These are phyloP conservation scores for Fusarium armeniacum DNA, from an alignment of 2,329 filamentous ascomycete species.

Conservation along the genomic window DNA sequence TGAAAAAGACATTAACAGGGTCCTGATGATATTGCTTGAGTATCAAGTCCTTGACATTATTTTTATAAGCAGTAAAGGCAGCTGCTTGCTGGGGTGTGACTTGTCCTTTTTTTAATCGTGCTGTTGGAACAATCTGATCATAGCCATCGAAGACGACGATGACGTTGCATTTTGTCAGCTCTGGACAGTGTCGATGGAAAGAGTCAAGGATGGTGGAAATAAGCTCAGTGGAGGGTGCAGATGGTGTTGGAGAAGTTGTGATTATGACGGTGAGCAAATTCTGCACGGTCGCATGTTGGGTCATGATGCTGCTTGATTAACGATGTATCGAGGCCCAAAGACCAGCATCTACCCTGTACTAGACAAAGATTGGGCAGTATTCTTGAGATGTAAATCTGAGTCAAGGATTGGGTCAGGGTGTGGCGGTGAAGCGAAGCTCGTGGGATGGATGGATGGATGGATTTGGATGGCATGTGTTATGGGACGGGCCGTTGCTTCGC, in stretches of 20 bases:
- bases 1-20: neutral
- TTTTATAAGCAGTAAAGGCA: conserved; percentile 61
- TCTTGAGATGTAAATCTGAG: conserved; percentile 8
- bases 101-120: conserved; percentile 67
- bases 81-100: conserved; percentile 62
- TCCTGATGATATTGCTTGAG: conserved; percentile 36
- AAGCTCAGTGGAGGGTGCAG: conserved; percentile 66
- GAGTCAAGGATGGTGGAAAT: conserved; percentile 62
- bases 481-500: conserved; percentile 27
- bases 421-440: conserved; percentile 24
- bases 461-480: conserved; percentile 2
- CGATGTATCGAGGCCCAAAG: neutral
- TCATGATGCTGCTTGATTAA: conserved; percentile 20
- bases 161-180: conserved; percentile 59
- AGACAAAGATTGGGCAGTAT: neutral
- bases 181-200: conserved; percentile 60
- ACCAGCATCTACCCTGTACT: conserved; percentile 33
- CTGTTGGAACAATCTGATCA: conserved; percentile 60
- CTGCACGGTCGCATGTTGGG: conserved; percentile 9
- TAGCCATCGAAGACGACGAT: conserved; percentile 68
- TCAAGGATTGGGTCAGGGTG: neutral
- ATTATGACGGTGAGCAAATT: conserved; percentile 57
- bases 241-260: conserved; percentile 69
- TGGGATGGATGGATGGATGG: neutral
- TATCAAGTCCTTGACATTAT: conserved; percentile 60